Conservation (phyloP, 441 rosid genomes). For the Populus tomentosa region DNA sequence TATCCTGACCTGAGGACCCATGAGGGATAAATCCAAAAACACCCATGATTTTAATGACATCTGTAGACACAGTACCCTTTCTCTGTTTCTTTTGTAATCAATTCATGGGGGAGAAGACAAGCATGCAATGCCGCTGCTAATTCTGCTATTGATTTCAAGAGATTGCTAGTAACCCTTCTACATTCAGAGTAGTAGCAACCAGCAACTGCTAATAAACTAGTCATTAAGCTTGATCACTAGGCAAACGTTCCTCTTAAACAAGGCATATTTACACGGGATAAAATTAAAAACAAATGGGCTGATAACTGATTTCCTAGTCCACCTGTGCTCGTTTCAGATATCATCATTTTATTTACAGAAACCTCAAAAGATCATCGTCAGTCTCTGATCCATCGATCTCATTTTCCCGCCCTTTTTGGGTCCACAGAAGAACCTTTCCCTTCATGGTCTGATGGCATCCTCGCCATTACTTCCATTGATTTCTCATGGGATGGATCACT, state of each 20-base stretch:
- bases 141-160: background rate
- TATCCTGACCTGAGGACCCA: background rate
- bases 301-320: background rate
- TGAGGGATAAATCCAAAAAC: background rate
- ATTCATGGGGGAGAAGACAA: background rate
- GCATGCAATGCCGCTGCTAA: background rate
- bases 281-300: background rate
- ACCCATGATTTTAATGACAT: background rate
- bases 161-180: background rate
- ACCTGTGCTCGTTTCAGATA: background rate
- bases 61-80: too few relatives aligned
- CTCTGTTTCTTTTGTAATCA: background rate
- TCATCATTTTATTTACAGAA: background rate
- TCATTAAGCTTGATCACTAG: background rate
- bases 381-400: background rate
- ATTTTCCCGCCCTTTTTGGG: background rate
- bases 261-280: background rate
- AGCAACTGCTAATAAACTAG: background rate
- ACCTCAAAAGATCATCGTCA: background rate
- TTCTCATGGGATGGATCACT: slow-evolving; percentile 55
- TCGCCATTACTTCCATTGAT: slow-evolving; percentile 20
- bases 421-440: slow-evolving; percentile 13
- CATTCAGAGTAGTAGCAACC: background rate
- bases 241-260: background rate
- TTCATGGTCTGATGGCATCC: slow-evolving; percentile 20